Conservation (phyloP, 345 rosid species). For the Draba incana region DNA sequence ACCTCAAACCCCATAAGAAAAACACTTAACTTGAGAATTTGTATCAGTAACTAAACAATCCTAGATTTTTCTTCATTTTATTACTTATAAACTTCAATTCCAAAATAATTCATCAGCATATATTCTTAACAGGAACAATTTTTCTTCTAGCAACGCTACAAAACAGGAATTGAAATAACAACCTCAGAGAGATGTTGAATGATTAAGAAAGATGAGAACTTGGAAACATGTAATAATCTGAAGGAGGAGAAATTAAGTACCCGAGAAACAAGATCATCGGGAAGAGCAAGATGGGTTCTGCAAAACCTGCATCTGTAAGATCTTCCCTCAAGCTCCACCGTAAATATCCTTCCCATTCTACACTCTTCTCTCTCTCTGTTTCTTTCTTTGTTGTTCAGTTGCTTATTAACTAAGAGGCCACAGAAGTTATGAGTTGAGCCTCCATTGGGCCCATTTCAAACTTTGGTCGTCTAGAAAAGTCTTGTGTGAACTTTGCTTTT, state of each 20-base stretch:
- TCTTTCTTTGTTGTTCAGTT: not conserved
- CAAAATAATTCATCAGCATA: not conserved
- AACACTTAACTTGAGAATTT: conserved; percentile 24
- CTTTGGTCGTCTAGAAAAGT: not conserved
- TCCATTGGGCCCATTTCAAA: not conserved
- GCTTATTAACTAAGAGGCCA: conserved; percentile 22
- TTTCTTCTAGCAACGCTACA: not conserved
- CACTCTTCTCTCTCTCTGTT: conserved; percentile 12
- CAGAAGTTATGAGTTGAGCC: conserved; percentile 18
- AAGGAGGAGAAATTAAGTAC: conserved; percentile 39
- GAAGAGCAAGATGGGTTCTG: conserved; percentile 79
- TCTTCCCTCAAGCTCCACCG: conserved; percentile 93
- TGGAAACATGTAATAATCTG: not conserved
- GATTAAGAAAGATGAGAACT: conserved; percentile 28
- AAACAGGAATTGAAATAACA: conserved; percentile 14
- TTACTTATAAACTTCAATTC: conserved; percentile 17
- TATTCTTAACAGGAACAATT: not conserved
- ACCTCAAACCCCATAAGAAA: conserved; percentile 21
- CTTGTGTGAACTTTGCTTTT: not conserved
- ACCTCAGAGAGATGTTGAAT: conserved; percentile 8
- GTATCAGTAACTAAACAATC: not conserved
- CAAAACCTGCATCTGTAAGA: conserved; percentile 91
- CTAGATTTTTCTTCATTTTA: not conserved
- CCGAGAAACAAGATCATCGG: conserved; percentile 65
- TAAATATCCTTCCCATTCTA: conserved; percentile 77